Evolutionary conservation across 1,139 yeast species (phyloP), one percentile per base, ranked within the genome.

Genomic region (Yamadazyma triangularis): DNA sequence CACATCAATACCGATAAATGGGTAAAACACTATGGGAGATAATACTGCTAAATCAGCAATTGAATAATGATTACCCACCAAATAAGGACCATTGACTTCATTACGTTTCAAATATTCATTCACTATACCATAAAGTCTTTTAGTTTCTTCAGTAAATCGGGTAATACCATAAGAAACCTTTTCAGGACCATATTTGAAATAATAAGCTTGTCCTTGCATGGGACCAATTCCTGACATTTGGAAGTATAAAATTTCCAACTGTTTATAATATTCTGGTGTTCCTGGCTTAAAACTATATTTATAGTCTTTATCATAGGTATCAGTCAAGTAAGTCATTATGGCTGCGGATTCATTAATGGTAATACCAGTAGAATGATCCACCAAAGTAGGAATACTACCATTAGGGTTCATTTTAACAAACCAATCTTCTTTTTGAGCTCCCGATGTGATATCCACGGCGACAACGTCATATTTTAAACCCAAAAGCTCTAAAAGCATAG

Each of bases 211-310:
- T 8, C 83, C 82, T 41, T 68, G 75, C 68, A 71, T 71, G 32
- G 84, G 82, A 15, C 81, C 79, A 28, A 72, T 56, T 5, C 79
- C 79, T 0, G 78, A 73, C 53, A 73, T 67, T 48, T 74, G 81
- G 60, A 74, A 77, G 33, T 65, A 61, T 14, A 71, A 41, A 66
- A 78, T 62, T 37, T 75, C 77, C 37, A 70, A 47, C 45, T 70
- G 65, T 40, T 64, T 69, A 52, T 68, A 76, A 52, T 74, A 75
- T 27, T 64, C 57, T 15, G 50, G 55, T 13, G 77, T 55, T 4
- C 73, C 74, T 16, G 44, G 45, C 8, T 58, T 60, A 43, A 62
- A 77, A 25, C 74, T 68, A 45, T 51, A 71, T 47, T 70, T 70
- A 40, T 69, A 50, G 15, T 73, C 74, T 34, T 55, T 64, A 47